A percentile compares a stretch with the other conserved stretches of the same genome.
Conservation (phyloP, 2,329 filamentous ascomycete genomes). For the Fusarium torulosum region DNA sequence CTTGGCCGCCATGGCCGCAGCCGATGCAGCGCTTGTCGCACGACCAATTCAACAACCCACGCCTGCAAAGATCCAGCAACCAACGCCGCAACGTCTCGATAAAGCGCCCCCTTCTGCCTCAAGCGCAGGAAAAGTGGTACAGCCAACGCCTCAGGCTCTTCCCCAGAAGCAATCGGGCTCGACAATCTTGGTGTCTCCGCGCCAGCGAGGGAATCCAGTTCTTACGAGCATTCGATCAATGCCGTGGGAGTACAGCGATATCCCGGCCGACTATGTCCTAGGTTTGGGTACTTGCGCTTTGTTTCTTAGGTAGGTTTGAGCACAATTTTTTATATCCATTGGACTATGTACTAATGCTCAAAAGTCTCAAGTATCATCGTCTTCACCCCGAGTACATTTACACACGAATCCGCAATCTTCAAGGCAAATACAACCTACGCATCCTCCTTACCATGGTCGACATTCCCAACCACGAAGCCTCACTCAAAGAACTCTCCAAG, state of each 20-base stretch:
- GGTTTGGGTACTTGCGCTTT: slow-evolving; percentile 89
- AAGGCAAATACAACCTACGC: slow-evolving; percentile 87
- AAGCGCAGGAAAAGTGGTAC: slow-evolving; percentile 72
- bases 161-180: slow-evolving; percentile 74
- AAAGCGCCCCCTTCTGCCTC: slow-evolving; percentile 59
- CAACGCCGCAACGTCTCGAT: slow-evolving; percentile 68
- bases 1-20: slow-evolving; percentile 66
- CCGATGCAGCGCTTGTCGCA: slow-evolving; percentile 53
- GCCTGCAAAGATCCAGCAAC: slow-evolving; percentile 60
- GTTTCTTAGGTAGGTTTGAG: slow-evolving; percentile 73
- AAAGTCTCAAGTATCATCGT: slow-evolving; percentile 91
- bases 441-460: slow-evolving; percentile 93
- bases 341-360: background rate
- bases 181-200: slow-evolving; percentile 87
- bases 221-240: slow-evolving; percentile 83
- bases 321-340: rapidly evolving
- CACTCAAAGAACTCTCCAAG: slow-evolving; percentile 89
- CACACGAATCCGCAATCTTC: slow-evolving; percentile 85
- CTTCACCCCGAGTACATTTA: slow-evolving; percentile 99
- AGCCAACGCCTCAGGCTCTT: slow-evolving; percentile 90
- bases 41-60: slow-evolving; percentile 55
- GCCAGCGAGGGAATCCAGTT: slow-evolving; percentile 96
- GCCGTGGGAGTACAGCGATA: slow-evolving; percentile 97
- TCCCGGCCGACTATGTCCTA: slow-evolving; percentile 92
- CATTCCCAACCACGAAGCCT: slow-evolving; percentile 93